Conservation (phyloP, 306 rosid genomes). For the Phaseolus lunatus region DNA sequence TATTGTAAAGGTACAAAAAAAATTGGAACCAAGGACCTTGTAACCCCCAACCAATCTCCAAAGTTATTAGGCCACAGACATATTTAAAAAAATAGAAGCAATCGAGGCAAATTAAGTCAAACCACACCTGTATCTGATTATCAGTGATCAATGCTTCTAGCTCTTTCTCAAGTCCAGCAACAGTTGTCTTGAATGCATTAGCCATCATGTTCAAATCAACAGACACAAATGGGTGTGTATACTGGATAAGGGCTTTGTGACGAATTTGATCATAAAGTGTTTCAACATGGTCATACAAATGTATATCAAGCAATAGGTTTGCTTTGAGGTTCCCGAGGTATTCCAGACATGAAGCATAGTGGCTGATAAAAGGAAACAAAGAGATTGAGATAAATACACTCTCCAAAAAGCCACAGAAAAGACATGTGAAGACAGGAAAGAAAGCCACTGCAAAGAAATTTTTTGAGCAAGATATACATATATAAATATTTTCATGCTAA, state of each 20-base stretch:
- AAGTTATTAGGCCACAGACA: slow-evolving; percentile 14
- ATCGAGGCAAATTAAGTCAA: slow-evolving; percentile 35
- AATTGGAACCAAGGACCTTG: too few species aligned
- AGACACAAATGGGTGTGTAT: slow-evolving; percentile 91
- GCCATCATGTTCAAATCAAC: slow-evolving; percentile 96
- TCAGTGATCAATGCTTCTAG: slow-evolving; percentile 96
- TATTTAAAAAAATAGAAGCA: slow-evolving; percentile 2
- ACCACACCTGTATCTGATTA: slow-evolving; percentile 90
- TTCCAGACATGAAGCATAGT: slow-evolving; percentile 93
- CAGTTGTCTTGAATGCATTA: slow-evolving; percentile 92
- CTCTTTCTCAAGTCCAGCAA: slow-evolving; percentile 92
- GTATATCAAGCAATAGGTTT: slow-evolving; percentile 80
- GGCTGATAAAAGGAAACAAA: slow-evolving; percentile 64
- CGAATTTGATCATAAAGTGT: slow-evolving; percentile 95
- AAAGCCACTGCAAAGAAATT: slow-evolving; percentile 3
- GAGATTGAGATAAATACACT: slow-evolving; percentile 12
- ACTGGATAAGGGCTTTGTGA: slow-evolving; percentile 94
- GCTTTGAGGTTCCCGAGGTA: slow-evolving; percentile 97
- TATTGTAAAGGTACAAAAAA: neutral
- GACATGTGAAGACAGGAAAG: neutral
- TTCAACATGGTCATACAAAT: slow-evolving; percentile 94
- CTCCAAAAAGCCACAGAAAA: neutral
- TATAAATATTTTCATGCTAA: neutral
- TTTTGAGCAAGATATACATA: neutral
- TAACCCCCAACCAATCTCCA: neutral